Base-by-base conservation (phyloP, 2,329 filamentous ascomycete species). In the Fusarium sterilihyphosum region DNA sequence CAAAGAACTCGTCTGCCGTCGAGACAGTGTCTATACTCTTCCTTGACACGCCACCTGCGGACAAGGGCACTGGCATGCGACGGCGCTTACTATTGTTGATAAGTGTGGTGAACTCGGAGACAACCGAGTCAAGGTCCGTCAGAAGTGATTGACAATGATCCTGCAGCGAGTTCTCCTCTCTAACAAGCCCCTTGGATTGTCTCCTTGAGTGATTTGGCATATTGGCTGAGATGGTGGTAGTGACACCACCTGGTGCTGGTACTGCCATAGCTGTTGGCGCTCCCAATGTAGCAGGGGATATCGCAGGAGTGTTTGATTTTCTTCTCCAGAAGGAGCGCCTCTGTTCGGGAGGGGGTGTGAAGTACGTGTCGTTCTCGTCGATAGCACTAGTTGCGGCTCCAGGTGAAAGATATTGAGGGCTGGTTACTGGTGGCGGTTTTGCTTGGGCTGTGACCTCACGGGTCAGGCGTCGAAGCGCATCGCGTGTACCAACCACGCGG, bases 261-360 rank as follows among this genome's bases (percentile, higher is more conserved):
- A 86, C 83, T 18, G 85, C 83, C 37, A 86, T 74, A 5, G 83
- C 78, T 4, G 82, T 75, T 2, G 83, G 67, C 40, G 85, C 81
- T 13, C 86, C 83, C 26, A 85, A 72, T 16, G 82, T 80, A 35
- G 83, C 80, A 6, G 86, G 82, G 10, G 84, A 81, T 37, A 86
- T 78, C 6, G 84, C 81, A 26, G 86, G 81, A 4, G 85, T 85
- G 77, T 91, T 95, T 2, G 92, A 86, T 83, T 97, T 98, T 54
- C 96, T 91, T 82, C 95, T 97, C 96, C 96, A 99, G 80, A 99
- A 98, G 0, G 94, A 87, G 67, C 91, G 89, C 80, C 88, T 94
- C 61, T 83, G 78, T 13, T 80, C 76, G 17, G 71, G 37, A 44
- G 67, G 50, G 12, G 81, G 75, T 5, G 83, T 75, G 35, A 90